Base-by-base conservation (phyloP, 306 rosid species). In the Trifolium subterraneum region DNA sequence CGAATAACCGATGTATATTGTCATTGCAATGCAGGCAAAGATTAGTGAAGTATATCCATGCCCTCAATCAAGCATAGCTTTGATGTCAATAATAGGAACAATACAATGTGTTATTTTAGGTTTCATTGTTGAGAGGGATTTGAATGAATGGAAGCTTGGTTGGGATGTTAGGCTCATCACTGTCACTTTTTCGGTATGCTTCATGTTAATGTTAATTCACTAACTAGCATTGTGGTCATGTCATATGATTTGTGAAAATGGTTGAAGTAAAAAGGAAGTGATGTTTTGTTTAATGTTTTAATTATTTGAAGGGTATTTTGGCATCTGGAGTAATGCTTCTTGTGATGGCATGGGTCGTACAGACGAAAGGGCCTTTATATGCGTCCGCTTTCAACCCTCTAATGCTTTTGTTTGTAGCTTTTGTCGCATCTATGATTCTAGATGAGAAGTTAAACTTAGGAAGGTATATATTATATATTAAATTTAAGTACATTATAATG, bases 81-180 rank as follows among this genome's bases (percentile, higher is more conserved):
- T 90, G 52, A 83, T 82, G 90, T 73, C 81, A 7, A 3, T 51
- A 0, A 77, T 86, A 72, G 90, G 84, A 52, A 45, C 90, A 72
- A 33, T 87, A 19, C 92, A 87, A 51, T 61, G 82, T 7, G 55
- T 68, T n/a, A 33, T 47, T 4, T 78, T 75, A 18, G 87, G 92
- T 9, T 51, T 88, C 0, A 79, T 78, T 42, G 20, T 25, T 31
- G 92, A 85, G 42, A 88, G 82, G 44, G 90, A 88, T 36, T 84
- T 80, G 89, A 78, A 19, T 19, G 79, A 84, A 15, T 91, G 97
- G 92, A 87, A 75, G 38, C 25, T 88, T 7, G 88, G 92, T 47
- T 88, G 93, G 93, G 80, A 91, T 35, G 73, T 91, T 4, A 74
- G 92, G 82, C 97, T 91, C 12, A 77, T 91, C 31, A 39, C 87